phyloP scores from a whole-genome alignment of 192 early-diverging fungal genomes.

The Podochytrium sp. region DNA sequence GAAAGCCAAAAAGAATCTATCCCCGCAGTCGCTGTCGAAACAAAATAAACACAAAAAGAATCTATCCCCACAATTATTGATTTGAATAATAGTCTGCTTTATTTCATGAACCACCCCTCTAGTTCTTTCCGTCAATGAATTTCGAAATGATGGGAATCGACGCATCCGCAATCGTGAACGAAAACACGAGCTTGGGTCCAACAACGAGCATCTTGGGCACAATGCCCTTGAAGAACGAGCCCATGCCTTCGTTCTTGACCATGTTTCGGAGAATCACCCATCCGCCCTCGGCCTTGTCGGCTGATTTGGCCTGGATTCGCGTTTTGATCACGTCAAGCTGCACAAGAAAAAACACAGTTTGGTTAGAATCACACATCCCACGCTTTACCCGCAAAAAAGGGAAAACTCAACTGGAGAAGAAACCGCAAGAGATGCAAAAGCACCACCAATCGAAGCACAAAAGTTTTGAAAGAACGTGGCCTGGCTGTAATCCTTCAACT shows the following conservation, averaged over 20 bases:
- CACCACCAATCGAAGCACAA: conserved; percentile 92
- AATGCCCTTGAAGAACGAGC: conserved; percentile 92
- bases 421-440: conserved; percentile 90
- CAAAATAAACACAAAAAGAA: not conserved
- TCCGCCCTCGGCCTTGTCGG: conserved; percentile 87
- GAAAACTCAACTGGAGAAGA: conserved; percentile 72
- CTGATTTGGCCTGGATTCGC: conserved; percentile 92
- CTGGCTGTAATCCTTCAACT: conserved; percentile 86
- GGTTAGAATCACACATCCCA: not conserved
- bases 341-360: not conserved
- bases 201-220: conserved; percentile 64
- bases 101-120: not conserved
- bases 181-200: conserved; percentile 97
- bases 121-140: conserved; percentile 23
- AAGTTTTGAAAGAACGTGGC: conserved; percentile 99
- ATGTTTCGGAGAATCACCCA: conserved; percentile 84
- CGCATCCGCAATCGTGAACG: conserved; percentile 76
- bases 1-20: not conserved
- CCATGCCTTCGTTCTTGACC: conserved; percentile 89
- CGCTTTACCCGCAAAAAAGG: no score
- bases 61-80: no score
- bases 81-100: no score
- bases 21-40: not conserved
- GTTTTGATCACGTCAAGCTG: conserved; percentile 98
- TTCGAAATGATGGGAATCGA: conserved; percentile 12